Evolutionary conservation across 1,284 basidiomycete genomes (phyloP).

Genomic region (Thecaphora thlaspeos): DNA sequence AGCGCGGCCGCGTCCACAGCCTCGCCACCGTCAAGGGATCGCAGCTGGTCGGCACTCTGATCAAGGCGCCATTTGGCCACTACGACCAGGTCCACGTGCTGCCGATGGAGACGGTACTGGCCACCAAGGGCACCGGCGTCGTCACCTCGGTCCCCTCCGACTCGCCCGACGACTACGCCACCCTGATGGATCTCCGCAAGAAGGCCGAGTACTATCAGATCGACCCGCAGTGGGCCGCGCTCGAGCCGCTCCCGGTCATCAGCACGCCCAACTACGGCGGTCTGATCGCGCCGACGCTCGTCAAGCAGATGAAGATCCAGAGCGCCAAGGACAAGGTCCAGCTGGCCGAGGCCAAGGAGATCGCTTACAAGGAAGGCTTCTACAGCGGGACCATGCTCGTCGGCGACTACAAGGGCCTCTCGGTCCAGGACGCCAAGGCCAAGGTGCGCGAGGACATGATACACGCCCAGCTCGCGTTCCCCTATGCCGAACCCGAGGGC

Average conservation of each 20-base stretch:
- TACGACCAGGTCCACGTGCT: conserved; percentile 88
- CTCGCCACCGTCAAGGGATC: conserved; percentile 63
- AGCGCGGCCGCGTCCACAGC: conserved; percentile 55
- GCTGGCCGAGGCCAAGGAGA: conserved; percentile 93
- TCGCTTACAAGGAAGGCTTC: conserved; percentile 98
- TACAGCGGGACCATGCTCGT: conserved; percentile 87
- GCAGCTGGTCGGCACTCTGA: conserved; percentile 81
- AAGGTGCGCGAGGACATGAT: conserved; percentile 86
- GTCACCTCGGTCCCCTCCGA: conserved; percentile 98
- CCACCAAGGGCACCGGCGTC: conserved; percentile 97
- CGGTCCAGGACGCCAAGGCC: conserved; percentile 85
- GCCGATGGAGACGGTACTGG: conserved; percentile 95
- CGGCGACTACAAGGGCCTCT: conserved; percentile 81
- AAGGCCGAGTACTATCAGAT: conserved; percentile 98
- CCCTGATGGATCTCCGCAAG: conserved; percentile 87
- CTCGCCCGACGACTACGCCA: conserved; percentile 95
- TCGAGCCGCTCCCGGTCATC: conserved; percentile 85
- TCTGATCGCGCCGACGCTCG: conserved; percentile 81
- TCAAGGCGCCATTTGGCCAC: conserved; percentile 81
- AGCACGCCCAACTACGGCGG: conserved; percentile 86
- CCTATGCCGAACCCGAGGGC: conserved; percentile 95
- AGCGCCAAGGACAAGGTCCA: conserved; percentile 82
- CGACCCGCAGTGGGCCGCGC: conserved; percentile 80
- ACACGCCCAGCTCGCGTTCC: conserved; percentile 72
- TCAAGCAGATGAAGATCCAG: conserved; percentile 89